Base-by-base conservation (phyloP, 1,284 basidiomycete species). In the Blastosporella zonata region DNA sequence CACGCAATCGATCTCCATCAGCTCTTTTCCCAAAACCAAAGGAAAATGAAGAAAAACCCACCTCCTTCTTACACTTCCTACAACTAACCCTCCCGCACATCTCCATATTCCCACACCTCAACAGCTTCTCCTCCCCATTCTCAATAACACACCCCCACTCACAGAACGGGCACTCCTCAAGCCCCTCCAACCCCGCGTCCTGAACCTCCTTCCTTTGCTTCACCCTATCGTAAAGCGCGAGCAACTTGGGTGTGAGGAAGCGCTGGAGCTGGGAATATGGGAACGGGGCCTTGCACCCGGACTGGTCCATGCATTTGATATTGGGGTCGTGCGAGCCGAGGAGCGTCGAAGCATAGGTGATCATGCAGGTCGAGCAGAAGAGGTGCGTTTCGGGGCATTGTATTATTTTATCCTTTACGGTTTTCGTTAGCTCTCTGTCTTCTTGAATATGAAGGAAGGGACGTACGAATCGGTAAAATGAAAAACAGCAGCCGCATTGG, bases 141-240 rank as follows among this genome's bases (percentile, higher is more conserved):
- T 93, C 90, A 48, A 93, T 87, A 22, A 91, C 81, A 49, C 81
- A 82, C 48, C 84, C 87, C 68, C 80, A 94, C 13, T 91, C 87
- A 67, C 92, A 95, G 55, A 85, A 88, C 2, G 92, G 92, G 61
- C 92, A 95, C 59, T 86, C 87, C 66, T 93, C 91, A 7, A 94
- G 71, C 6, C 78, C 78, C 43, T 86, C 86, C 20, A 90, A 53
- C 0, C 75, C 80, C 2, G 90, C 91, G 1, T 75, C 76, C 50
- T 86, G 82, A 25, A 94, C 79, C 57, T 92, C 89, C 61, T 87
- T 84, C 33, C 78, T 77, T 60, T 89, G 87, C 54, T 78, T 78
- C 22, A 93, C 78, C n/a, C 88, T 79, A 50, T 90, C 79, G 59
- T 87, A 92, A 7, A 93, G 71, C 18, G 70, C 71, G 55, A 87